Percentiles rank a stretch among this genome's conserved stretches.
Evolutionary conservation across 2,329 filamentous ascomycete species (phyloP).

Genomic region (Alternaria alternata): DNA sequence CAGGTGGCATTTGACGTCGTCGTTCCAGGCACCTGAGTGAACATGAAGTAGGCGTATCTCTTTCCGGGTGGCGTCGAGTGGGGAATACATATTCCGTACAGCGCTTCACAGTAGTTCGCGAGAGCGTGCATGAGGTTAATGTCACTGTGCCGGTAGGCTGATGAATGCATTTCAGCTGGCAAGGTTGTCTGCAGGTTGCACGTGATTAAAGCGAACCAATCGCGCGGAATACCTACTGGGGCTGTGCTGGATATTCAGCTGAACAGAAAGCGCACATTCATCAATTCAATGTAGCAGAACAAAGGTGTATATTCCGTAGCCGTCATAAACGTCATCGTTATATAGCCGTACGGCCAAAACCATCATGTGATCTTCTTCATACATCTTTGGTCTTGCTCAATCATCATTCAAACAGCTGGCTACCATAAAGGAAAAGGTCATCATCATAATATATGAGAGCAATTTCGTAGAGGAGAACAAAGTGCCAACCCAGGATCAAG

Average conservation of each 20-base stretch:
- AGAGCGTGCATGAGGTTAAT: background rate
- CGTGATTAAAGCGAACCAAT: background rate
- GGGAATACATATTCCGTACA: background rate
- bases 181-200: background rate
- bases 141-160: background rate
- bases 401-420: slow-evolving; percentile 4
- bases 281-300: background rate
- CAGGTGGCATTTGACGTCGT: background rate
- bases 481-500: slow-evolving; percentile 3
- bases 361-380: slow-evolving; percentile 13
- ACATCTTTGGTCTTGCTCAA: slow-evolving; percentile 24
- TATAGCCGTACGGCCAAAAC: slow-evolving; percentile 20
- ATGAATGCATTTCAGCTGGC: background rate
- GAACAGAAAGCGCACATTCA: background rate
- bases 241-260: background rate
- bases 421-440: background rate
- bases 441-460: slow-evolving; percentile 2
- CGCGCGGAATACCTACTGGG: background rate
- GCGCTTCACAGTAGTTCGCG: background rate
- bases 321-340: slow-evolving; percentile 19
- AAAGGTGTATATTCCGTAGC: slow-evolving; percentile 17
- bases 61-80: background rate
- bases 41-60: slow-evolving; percentile 12
- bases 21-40: background rate
- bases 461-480: slow-evolving; percentile 3